Conservation (phyloP, 331 rosid genomes). For the Malus hybrid region DNA sequence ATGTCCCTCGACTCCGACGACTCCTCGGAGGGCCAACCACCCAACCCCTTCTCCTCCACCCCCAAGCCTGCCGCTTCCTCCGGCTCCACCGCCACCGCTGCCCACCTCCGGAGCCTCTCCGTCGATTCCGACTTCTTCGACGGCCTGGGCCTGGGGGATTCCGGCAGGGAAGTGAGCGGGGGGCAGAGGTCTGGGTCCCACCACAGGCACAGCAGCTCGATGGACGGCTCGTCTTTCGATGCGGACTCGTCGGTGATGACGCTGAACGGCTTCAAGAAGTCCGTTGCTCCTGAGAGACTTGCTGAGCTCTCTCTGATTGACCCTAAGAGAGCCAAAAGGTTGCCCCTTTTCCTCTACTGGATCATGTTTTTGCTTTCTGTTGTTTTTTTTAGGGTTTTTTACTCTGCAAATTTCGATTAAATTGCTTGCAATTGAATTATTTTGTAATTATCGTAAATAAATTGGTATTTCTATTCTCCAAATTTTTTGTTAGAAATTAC, state of each 20-base stretch:
- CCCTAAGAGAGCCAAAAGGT: constrained; percentile 94
- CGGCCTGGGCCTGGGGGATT: constrained; percentile 27
- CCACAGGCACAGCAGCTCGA: constrained; percentile 76
- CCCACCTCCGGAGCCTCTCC: constrained; percentile 57
- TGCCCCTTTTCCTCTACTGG: neutral
- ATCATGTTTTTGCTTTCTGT: neutral
- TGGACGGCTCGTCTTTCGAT: constrained; percentile 85
- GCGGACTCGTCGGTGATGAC: constrained; percentile 29
- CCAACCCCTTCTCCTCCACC: constrained; percentile 6
- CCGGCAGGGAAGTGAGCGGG: constrained; percentile 13
- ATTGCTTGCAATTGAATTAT: neutral
- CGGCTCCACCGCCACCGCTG: constrained; percentile 6
- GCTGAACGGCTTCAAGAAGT: constrained; percentile 57
- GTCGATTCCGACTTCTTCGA: constrained; percentile 86
- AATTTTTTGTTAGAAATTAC: neutral
- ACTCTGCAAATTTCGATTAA: neutral
- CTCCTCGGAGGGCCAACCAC: constrained; percentile 8
- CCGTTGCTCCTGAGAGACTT: constrained; percentile 81
- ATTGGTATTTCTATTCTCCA: neutral
- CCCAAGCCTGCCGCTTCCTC: neutral
- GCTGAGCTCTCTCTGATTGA: constrained; percentile 92
- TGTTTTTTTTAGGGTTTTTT: neutral
- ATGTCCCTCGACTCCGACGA: constrained; percentile 48
- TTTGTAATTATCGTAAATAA: neutral
- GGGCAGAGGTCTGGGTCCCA: constrained; percentile 42